These are phyloP conservation scores for Ascoidea rubescens DNA, from an alignment of 805 yeast genomes.

Conservation along the genomic window DNA sequence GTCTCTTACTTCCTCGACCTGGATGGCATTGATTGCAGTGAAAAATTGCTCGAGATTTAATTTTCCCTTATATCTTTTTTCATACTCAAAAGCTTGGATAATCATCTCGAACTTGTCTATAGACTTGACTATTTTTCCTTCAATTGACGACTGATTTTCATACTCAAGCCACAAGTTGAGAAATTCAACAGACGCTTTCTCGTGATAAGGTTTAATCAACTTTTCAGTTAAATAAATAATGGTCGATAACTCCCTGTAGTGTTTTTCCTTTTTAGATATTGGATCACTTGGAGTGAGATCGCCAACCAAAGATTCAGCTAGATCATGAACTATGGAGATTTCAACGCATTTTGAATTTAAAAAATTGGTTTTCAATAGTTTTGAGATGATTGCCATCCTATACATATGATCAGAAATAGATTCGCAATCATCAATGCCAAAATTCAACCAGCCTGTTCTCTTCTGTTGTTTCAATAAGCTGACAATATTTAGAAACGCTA, in stretches of 20 bases:
- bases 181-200: constrained; percentile 47
- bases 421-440: constrained; percentile 29
- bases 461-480: constrained; percentile 61
- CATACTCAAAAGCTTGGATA: constrained; percentile 75
- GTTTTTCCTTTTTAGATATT: constrained; percentile 69
- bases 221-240: constrained; percentile 46
- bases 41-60: constrained; percentile 60
- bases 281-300: constrained; percentile 78
- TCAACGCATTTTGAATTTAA: constrained; percentile 62
- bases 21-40: constrained; percentile 44
- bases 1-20: constrained; percentile 53
- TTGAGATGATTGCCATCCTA: constrained; percentile 73
- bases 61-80: constrained; percentile 41
- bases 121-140: constrained; percentile 86
- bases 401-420: constrained; percentile 93
- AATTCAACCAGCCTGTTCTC: constrained; percentile 92
- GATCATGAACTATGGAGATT: constrained; percentile 84
- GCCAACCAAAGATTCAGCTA: constrained; percentile 89
- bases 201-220: constrained; percentile 55
- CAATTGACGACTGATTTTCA: constrained; percentile 68
- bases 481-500: constrained; percentile 51
- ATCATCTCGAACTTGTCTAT: constrained; percentile 85
- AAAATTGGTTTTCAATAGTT: constrained; percentile 31
- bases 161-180: constrained; percentile 74
- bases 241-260: constrained; percentile 63